Conservation (phyloP, 225 moss, liverwort and hornwort genomes). For the Polytrichum formosum region DNA sequence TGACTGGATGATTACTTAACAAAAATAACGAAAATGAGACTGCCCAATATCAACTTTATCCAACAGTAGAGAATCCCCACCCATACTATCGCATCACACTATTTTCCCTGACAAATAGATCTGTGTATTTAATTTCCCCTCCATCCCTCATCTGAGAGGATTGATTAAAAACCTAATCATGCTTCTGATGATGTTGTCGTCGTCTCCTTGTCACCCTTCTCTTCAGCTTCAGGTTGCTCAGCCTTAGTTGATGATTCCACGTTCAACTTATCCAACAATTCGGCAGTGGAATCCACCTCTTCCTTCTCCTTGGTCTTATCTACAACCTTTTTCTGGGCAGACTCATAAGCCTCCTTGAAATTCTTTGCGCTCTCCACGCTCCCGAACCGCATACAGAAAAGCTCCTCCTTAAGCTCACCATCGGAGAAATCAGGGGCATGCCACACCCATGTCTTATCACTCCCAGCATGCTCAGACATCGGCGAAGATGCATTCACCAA, state of each 20-base stretch:
- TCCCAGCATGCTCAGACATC: slow-evolving; percentile 75
- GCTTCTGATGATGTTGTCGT: too few relatives aligned
- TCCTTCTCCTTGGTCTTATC: slow-evolving; percentile 38
- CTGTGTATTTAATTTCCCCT: too few relatives aligned
- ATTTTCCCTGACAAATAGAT: too few relatives aligned
- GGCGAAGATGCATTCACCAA: slow-evolving; percentile 34
- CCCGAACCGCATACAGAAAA: slow-evolving; percentile 83
- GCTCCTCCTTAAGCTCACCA: slow-evolving; percentile 83
- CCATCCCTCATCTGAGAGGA: too few relatives aligned
- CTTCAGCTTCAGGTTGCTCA: slow-evolving; percentile 22
- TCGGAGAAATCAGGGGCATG: slow-evolving; percentile 91
- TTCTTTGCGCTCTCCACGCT: slow-evolving; percentile 78
- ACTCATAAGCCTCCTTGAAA: slow-evolving; percentile 58
- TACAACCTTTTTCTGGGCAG: slow-evolving; percentile 54
- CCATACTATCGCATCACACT: too few relatives aligned
- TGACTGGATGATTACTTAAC: too few relatives aligned
- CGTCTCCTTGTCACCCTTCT: slow-evolving; percentile 7
- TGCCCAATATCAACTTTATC: too few relatives aligned
- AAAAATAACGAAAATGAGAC: too few relatives aligned
- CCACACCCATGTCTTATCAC: slow-evolving; percentile 98
- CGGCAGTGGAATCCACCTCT: slow-evolving; percentile 60
- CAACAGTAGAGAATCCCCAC: too few relatives aligned
- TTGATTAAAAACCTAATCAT: too few relatives aligned
- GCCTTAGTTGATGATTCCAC: slow-evolving; percentile 24
- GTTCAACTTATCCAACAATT: slow-evolving; percentile 54